These are phyloP conservation scores for Eucalyptus sideroxylon DNA, from an alignment of 345 rosid genomes.

Conservation along the genomic window DNA sequence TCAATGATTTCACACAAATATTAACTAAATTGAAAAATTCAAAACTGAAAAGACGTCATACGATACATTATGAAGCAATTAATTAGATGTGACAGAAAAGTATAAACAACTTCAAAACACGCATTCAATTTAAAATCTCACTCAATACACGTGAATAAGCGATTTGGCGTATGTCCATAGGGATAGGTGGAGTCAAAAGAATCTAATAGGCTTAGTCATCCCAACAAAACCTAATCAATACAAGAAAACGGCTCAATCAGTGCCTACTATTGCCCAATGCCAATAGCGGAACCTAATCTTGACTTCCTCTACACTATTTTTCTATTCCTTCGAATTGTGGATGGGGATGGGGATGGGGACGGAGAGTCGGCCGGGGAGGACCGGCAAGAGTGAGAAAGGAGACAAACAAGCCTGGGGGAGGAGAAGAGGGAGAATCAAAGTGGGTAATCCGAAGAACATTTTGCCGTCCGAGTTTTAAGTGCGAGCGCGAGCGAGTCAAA, in stretches of 20 bases:
- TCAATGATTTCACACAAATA: rapidly evolving
- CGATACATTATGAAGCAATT: not conserved
- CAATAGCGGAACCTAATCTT: not conserved
- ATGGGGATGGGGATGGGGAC: not conserved
- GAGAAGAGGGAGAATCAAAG: not conserved
- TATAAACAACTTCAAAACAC: not conserved
- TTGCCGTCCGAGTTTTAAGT: no score
- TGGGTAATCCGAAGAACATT: not conserved
- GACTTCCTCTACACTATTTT: not conserved
- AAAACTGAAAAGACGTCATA: rapidly evolving
- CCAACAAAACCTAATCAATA: not conserved
- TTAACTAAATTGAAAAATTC: not conserved
- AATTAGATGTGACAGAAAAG: not conserved
- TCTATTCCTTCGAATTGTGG: not conserved
- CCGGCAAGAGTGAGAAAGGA: not conserved
- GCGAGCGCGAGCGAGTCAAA: not conserved
- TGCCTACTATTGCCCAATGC: not conserved
- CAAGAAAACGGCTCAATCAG: not conserved
- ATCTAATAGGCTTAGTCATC: not conserved
- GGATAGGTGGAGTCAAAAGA: not conserved
- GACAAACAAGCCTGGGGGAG: not conserved
- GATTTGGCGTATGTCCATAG: not conserved
- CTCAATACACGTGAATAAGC: not conserved
- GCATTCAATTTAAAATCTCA: not conserved
- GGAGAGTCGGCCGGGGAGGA: not conserved